A percentile compares a stretch with the other conserved stretches of the same genome.
Conservation (phyloP, 768 basidiomycete species). For the Coprinellus micaceus region DNA sequence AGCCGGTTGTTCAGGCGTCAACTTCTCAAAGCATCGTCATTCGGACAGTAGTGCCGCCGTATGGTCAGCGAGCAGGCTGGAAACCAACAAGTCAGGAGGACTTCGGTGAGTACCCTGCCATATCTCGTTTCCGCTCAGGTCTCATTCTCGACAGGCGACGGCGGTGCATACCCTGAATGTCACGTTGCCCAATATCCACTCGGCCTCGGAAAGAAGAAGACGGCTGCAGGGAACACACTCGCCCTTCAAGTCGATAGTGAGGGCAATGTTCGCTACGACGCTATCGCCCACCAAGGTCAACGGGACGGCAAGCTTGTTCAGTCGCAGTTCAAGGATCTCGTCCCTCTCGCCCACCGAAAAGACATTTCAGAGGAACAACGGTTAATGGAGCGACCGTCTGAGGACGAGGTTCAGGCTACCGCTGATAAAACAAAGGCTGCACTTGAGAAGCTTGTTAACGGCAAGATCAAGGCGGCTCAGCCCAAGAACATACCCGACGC, state of each 20-base stretch:
- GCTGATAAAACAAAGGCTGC: conserved; percentile 88
- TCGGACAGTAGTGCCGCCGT: conserved; percentile 65
- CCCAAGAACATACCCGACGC: conserved; percentile 90
- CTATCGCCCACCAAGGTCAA: conserved; percentile 94
- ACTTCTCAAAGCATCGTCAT: conserved; percentile 42
- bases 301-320: conserved; percentile 83
- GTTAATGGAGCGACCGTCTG: conserved; percentile 87
- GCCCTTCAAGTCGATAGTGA: conserved; percentile 96
- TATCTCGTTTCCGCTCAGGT: conserved; percentile 3
- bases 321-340: conserved; percentile 96
- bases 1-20: conserved; percentile 8
- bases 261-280: conserved; percentile 96
- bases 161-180: conserved; percentile 91
- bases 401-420: conserved; percentile 88
- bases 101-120: conserved; percentile 55
- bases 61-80: conserved; percentile 86
- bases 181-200: conserved; percentile 96
- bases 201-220: conserved; percentile 94
- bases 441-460: conserved; percentile 88
- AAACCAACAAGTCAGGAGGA: conserved; percentile 78
- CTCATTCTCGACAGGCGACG: conserved; percentile 51
- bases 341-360: conserved; percentile 85
- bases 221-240: conserved; percentile 88
- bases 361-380: conserved; percentile 76
- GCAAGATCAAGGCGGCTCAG: conserved; percentile 97